A percentile compares a stretch with the other conserved stretches of the same genome.
Conservation (phyloP, 352 stramenopile species). For the Saprolegnia diclina region DNA sequence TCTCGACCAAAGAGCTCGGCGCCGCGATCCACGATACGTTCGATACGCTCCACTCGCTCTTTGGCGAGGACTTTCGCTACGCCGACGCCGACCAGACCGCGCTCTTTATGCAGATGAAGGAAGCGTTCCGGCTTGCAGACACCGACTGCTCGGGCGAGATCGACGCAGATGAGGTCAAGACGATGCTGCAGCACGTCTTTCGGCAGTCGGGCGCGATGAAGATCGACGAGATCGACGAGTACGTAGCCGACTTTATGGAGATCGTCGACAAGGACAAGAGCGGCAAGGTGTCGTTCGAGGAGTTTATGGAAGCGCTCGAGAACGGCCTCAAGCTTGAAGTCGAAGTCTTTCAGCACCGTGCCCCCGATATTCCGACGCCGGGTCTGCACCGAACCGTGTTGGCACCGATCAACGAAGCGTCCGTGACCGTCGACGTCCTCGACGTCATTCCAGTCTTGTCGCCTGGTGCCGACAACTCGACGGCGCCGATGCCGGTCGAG, state of each 20-base stretch:
- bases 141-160: constrained; percentile 78
- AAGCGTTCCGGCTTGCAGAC: constrained; percentile 70
- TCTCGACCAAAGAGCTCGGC: constrained; percentile 46
- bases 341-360: constrained; percentile 52
- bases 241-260: constrained; percentile 69
- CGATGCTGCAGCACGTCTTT: constrained; percentile 77
- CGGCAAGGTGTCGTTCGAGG: constrained; percentile 70
- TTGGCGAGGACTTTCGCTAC: constrained; percentile 68
- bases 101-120: constrained; percentile 86
- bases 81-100: constrained; percentile 71
- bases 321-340: constrained; percentile 73
- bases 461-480: not conserved
- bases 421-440: not conserved
- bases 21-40: constrained; percentile 58
- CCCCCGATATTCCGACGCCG: not conserved
- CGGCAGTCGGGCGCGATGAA: constrained; percentile 63
- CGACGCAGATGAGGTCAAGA: constrained; percentile 63
- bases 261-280: constrained; percentile 60
- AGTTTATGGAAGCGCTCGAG: constrained; percentile 72
- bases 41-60: constrained; percentile 62
- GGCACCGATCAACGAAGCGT: not conserved
- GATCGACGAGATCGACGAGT: constrained; percentile 61
- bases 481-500: not conserved
- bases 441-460: not conserved
- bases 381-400: not conserved